Conservation (phyloP, 768 basidiomycete species). For the Amanita inopinata region DNA sequence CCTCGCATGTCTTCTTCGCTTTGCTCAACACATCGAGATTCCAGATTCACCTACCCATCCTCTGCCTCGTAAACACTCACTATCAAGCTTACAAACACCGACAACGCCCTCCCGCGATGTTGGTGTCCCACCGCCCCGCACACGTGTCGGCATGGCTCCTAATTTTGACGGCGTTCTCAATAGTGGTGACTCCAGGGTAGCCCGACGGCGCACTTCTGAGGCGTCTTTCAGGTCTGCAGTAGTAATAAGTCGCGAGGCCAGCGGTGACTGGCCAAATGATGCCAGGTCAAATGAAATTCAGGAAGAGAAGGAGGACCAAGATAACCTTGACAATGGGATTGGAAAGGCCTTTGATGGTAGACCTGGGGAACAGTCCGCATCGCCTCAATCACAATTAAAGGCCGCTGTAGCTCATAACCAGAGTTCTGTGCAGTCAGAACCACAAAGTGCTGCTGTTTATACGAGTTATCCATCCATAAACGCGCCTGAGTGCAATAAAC, state of each 20-base stretch:
- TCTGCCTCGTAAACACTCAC: constrained; percentile 58
- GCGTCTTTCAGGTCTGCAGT: constrained; percentile 34
- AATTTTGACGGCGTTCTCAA: constrained; percentile 69
- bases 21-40: constrained; percentile 12
- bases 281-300: constrained; percentile 39
- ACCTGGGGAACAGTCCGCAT: background rate
- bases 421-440: background rate
- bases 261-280: constrained; percentile 29
- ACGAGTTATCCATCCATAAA: constrained; percentile 8
- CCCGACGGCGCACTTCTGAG: constrained; percentile 55
- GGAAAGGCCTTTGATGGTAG: background rate
- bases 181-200: constrained; percentile 59
- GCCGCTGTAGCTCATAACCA: background rate
- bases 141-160: constrained; percentile 45
- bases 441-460: background rate
- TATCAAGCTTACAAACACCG: constrained; percentile 51
- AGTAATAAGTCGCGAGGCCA: constrained; percentile 27
- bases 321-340: constrained; percentile 8
- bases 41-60: constrained; percentile 49
- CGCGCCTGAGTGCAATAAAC: constrained; percentile 3
- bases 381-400: background rate
- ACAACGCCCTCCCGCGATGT: constrained; percentile 48
- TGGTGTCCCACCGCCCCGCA: constrained; percentile 56
- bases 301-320: constrained; percentile 45
- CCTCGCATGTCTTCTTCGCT: constrained; percentile 3